These are phyloP conservation scores for Pholiota microspora DNA, from an alignment of 768 basidiomycete species.

Conservation along the genomic window DNA sequence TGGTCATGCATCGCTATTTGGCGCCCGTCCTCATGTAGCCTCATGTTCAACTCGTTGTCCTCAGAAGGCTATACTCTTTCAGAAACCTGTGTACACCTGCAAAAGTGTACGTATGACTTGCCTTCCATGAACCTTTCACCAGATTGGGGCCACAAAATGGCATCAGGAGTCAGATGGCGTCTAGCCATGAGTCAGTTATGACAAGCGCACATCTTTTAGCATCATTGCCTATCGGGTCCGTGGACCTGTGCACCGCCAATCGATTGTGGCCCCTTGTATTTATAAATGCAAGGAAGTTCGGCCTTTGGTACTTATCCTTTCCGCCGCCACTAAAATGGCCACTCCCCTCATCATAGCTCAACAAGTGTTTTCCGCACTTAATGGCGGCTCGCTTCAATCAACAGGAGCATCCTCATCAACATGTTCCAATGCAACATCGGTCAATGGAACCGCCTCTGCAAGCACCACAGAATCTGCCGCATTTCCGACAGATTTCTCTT, in stretches of 20 bases:
- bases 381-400: neutral
- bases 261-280: neutral
- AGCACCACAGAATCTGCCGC: slow-evolving; percentile 9
- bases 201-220: neutral
- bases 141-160: neutral
- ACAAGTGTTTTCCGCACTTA: slow-evolving; percentile 21
- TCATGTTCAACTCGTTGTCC: too few relatives aligned
- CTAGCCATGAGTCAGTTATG: neutral
- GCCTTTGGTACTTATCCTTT: neutral
- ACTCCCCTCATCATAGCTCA: slow-evolving; percentile 23
- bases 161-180: neutral
- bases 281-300: neutral
- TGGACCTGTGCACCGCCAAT: neutral
- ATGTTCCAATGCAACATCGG: slow-evolving; percentile 13
- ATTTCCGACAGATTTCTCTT: slow-evolving; percentile 22
- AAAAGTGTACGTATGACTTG: neutral
- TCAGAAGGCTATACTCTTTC: too few relatives aligned
- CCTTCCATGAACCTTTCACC: neutral
- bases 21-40: too few relatives aligned
- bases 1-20: too few relatives aligned
- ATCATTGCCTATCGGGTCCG: neutral
- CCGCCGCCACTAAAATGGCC: slow-evolving; percentile 17
- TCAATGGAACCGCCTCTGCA: slow-evolving; percentile 14
- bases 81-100: too few relatives aligned
- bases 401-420: neutral